Base-by-base conservation (phyloP, 1,284 basidiomycete species). In the Vanrija sp. region DNA sequence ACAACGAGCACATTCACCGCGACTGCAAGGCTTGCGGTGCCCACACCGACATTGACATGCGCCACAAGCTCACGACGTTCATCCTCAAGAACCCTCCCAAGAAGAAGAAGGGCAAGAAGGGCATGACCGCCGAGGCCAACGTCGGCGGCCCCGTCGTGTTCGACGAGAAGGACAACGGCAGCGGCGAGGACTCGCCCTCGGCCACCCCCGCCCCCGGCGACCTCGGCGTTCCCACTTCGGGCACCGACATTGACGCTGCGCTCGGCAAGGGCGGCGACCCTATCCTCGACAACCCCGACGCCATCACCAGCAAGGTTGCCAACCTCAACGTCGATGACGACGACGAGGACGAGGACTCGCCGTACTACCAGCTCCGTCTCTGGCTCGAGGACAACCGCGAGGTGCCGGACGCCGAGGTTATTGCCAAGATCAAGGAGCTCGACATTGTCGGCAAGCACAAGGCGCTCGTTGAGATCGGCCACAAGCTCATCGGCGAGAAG, bases 11-110 rank as follows among this genome's bases (percentile, higher is more conserved):
- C 66, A 95, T 98, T 74, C 85, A 89, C 65, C 85, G 94, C 61
- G 93, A 98, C 78, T 99, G 95, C 83, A 98, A 98, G 80, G 96
- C 95, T 5, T 99, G 95, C 69, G 95, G 95, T 51, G 86, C 93
- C 71, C 86, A 91, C 65, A 94, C 89, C 39, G 85, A 82, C 49
- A 85, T 98, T 62, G 93, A 98, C 77, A 98, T 97, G 92, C 83
- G 92, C 46, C 95, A 98, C 82, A 97, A 94, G 80, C 83, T 99
- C 58, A 88, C 88, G 45, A 94, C 94, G 3, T 98, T 91, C 80
- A 98, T 99, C 75, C 71, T 96, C 71, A 98, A 96, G 81, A 98
- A 99, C 78, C 96, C 96, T 45, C 95, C 82, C 40, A 79, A 93
- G 63, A 72, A 69, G 62, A 82, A 81, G 64, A 92, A 87, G 80